Evolutionary conservation across 768 basidiomycete genomes (phyloP).

Genomic region (Candolleomyces aberdarensis): DNA sequence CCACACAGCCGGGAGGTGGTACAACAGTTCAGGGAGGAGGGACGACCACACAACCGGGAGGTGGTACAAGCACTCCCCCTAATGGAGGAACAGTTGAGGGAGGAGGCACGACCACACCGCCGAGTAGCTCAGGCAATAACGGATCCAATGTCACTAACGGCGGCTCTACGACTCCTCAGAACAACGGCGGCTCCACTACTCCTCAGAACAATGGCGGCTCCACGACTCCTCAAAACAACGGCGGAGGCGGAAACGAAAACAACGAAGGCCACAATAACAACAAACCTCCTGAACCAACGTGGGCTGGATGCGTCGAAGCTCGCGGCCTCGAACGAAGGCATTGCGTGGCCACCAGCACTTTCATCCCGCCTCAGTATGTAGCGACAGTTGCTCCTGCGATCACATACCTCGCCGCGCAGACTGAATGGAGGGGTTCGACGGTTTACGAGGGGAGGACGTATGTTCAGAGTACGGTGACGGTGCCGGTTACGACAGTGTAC

Average conservation of each 20-base stretch:
- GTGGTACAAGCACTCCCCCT: neutral
- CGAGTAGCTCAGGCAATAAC: neutral
- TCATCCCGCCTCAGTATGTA: neutral
- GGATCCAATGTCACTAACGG: neutral
- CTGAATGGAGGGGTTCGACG: neutral
- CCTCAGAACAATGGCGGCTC: neutral
- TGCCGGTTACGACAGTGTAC: neutral
- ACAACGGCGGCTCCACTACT: neutral
- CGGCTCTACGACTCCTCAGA: neutral
- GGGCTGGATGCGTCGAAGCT: neutral
- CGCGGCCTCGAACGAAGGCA: neutral
- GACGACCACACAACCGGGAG: neutral
- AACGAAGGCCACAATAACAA: neutral
- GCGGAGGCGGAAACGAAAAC: too few relatives aligned
- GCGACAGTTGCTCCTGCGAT: neutral
- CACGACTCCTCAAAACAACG: neutral
- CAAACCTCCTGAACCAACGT: neutral
- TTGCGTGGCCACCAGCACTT: neutral
- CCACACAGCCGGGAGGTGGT: neutral
- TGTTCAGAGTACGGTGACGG: neutral
- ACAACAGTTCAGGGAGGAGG: neutral
- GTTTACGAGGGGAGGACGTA: neutral
- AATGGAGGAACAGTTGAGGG: neutral
- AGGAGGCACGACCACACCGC: neutral
- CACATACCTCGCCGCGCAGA: neutral